phyloP scores from a whole-genome alignment of 768 basidiomycete genomes.

The Pholiota conissans region DNA sequence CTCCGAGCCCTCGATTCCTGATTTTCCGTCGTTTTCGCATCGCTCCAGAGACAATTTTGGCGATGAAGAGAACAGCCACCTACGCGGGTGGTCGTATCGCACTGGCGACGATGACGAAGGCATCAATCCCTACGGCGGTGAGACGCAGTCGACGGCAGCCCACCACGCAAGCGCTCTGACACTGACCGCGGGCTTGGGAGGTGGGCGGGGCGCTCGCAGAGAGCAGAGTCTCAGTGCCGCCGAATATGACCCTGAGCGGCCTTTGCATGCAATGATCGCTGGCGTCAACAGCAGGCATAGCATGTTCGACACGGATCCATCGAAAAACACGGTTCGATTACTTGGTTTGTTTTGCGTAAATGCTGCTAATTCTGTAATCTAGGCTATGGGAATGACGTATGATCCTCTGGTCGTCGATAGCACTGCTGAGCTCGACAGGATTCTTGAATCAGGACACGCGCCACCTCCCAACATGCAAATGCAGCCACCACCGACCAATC shows the following conservation, averaged over 20 bases:
- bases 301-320: slow-evolving; percentile 54
- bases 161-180: slow-evolving; percentile 92
- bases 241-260: slow-evolving; percentile 86
- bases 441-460: slow-evolving; percentile 55
- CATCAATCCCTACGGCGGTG: slow-evolving; percentile 62
- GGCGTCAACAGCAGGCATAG: slow-evolving; percentile 57
- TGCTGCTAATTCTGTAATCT: slow-evolving; percentile 18
- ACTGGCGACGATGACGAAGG: slow-evolving; percentile 65
- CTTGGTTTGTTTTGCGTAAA: slow-evolving; percentile 1
- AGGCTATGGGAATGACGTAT: slow-evolving; percentile 36
- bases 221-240: slow-evolving; percentile 69
- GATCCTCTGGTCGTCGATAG: slow-evolving; percentile 63
- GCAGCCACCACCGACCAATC: slow-evolving; percentile 31
- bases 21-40: slow-evolving; percentile 62
- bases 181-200: slow-evolving; percentile 78
- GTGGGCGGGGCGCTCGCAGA: slow-evolving; percentile 46
- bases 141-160: slow-evolving; percentile 78
- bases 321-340: slow-evolving; percentile 46
- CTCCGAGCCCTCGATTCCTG: slow-evolving; percentile 57
- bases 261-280: slow-evolving; percentile 70
- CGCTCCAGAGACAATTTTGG: slow-evolving; percentile 57
- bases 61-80: slow-evolving; percentile 47
- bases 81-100: slow-evolving; percentile 59
- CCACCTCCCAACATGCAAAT: slow-evolving; percentile 20
- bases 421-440: slow-evolving; percentile 60